Conservation (phyloP, 2,329 filamentous ascomycete species). For the Ceratocystis colombiana region DNA sequence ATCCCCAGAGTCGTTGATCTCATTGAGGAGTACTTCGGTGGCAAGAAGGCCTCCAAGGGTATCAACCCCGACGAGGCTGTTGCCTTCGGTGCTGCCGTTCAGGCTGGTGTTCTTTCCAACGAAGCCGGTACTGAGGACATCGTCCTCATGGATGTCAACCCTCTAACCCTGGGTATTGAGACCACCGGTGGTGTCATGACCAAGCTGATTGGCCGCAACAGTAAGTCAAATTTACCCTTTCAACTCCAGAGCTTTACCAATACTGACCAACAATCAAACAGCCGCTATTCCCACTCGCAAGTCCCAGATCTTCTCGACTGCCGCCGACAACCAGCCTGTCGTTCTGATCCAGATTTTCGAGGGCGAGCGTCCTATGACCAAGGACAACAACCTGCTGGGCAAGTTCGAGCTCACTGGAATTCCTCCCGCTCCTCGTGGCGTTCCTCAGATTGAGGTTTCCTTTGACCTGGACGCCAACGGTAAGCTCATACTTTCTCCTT, state of each 20-base stretch:
- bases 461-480: slow-evolving; percentile 98
- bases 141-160: slow-evolving; percentile 96
- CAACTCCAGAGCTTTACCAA: neutral
- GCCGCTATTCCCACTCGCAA: slow-evolving; percentile 86
- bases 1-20: slow-evolving; percentile 94
- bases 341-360: slow-evolving; percentile 94
- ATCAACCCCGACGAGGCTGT: slow-evolving; percentile 99
- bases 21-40: slow-evolving; percentile 88
- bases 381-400: slow-evolving; percentile 94
- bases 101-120: slow-evolving; percentile 88
- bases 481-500: neutral
- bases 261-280: slow-evolving; percentile 14
- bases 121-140: slow-evolving; percentile 70
- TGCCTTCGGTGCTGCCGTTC: slow-evolving; percentile 92
- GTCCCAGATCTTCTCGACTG: slow-evolving; percentile 95
- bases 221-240: slow-evolving; percentile 17
- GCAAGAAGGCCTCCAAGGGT: slow-evolving; percentile 98
- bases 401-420: slow-evolving; percentile 98
- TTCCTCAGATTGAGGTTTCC: slow-evolving; percentile 95
- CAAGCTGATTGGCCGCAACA: slow-evolving; percentile 90
- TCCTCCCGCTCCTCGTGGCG: slow-evolving; percentile 85
- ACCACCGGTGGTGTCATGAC: slow-evolving; percentile 97
- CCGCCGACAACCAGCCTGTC: slow-evolving; percentile 90
- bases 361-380: slow-evolving; percentile 86
- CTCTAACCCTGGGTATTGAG: slow-evolving; percentile 91